A percentile compares a stretch with the other conserved stretches of the same genome.
phyloP scores from a whole-genome alignment of 2,329 filamentous ascomycete species.

The Lachnellula occidentalis region DNA sequence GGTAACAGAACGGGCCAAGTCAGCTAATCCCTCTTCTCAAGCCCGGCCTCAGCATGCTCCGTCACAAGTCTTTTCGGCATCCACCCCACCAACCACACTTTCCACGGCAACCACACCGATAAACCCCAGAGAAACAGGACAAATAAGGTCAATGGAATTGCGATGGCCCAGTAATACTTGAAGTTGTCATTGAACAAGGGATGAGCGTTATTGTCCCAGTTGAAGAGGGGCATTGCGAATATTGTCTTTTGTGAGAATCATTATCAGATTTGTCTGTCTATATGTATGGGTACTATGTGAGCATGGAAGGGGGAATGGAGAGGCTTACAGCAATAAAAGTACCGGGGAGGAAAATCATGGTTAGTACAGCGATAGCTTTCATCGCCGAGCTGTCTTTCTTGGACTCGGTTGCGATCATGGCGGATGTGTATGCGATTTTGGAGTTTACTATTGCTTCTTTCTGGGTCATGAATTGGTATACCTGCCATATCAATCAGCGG shows the following conservation, averaged over 20 bases:
- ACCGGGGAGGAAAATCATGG: conserved; percentile 37
- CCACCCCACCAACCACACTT: neutral
- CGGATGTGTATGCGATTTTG: conserved; percentile 1
- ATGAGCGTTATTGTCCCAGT: neutral
- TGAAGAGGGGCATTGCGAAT: conserved; percentile 5
- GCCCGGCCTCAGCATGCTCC: neutral
- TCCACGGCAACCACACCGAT: conserved; percentile 1
- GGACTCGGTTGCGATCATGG: conserved; percentile 17
- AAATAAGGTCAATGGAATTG: neutral
- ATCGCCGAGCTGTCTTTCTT: conserved; percentile 33
- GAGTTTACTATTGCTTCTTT: conserved; percentile 4
- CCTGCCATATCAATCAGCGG: neutral
- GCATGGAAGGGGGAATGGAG: neutral
- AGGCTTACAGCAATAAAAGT: conserved; percentile 33
- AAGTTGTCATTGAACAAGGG: neutral
- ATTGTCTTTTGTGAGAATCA: neutral
- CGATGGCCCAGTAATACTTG: conserved; percentile 7
- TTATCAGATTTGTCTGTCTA: neutral
- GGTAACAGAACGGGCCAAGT: too few species aligned
- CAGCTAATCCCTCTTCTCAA: neutral
- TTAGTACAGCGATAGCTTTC: conserved; percentile 36
- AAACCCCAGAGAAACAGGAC: conserved; percentile 1
- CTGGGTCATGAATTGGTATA: conserved; percentile 7
- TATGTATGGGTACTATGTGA: neutral
- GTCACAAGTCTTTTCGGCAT: neutral